These are phyloP conservation scores for Botryotinia convoluta DNA, from an alignment of 2,329 filamentous ascomycete genomes.

Conservation along the genomic window DNA sequence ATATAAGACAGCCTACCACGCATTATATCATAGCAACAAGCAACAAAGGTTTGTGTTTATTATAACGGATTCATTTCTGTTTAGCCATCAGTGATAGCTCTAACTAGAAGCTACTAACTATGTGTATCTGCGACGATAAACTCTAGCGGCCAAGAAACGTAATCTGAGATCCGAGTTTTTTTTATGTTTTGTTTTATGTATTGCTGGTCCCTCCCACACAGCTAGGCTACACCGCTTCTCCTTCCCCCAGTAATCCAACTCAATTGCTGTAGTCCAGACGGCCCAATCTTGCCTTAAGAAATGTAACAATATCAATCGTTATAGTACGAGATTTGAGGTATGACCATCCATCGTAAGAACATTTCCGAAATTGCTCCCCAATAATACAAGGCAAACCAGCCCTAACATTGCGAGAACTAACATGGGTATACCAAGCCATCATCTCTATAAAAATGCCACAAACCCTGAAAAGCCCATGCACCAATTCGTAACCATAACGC, in stretches of 20 bases:
- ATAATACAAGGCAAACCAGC: constrained; percentile 18
- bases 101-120: background rate
- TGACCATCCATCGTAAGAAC: constrained; percentile 16
- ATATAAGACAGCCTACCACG: background rate
- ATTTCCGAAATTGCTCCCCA: constrained; percentile 17
- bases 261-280: constrained; percentile 12
- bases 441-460: constrained; percentile 19
- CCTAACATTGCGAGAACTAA: constrained; percentile 18
- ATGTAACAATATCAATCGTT: constrained; percentile 13
- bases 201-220: constrained; percentile 1
- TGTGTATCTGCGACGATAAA: constrained; percentile 9
- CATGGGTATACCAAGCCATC: constrained; percentile 19
- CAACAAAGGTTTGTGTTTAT: background rate
- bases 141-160: constrained; percentile 12
- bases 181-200: constrained; percentile 16
- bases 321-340: constrained; percentile 15
- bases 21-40: background rate
- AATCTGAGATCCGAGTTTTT: constrained; percentile 18
- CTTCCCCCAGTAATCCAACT: constrained; percentile 16
- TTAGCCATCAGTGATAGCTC: background rate
- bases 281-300: constrained; percentile 7
- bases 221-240: background rate
- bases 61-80: constrained; percentile 21
- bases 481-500: constrained; percentile 16
- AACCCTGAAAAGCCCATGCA: constrained; percentile 14